Conservation (phyloP, 495 filamentous ascomycete genomes). For the Podospora didyma region DNA sequence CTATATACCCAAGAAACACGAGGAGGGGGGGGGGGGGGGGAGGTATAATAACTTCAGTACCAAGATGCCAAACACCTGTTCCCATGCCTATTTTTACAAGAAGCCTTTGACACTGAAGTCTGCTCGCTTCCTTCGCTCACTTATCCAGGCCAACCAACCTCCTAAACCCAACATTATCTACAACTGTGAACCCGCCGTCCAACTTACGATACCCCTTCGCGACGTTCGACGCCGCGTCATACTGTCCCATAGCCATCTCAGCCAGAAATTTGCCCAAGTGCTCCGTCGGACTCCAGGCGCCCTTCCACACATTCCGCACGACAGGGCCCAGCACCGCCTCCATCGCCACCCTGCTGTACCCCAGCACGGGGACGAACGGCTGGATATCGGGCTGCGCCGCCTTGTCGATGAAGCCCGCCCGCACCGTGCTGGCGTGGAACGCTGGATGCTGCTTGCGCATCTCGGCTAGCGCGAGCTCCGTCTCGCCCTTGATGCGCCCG, state of each 20-base stretch:
- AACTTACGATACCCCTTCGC: constrained; percentile 41
- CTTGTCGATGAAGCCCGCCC: constrained; percentile 52
- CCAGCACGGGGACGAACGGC: constrained; percentile 35
- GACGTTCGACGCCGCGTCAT: constrained; percentile 36
- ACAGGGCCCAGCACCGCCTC: constrained; percentile 9
- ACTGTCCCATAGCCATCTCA: constrained; percentile 56
- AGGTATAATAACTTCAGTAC: background rate
- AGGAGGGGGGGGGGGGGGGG: no score
- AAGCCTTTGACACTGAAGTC: no score
- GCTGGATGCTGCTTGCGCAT: constrained; percentile 34
- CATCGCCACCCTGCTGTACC: constrained; percentile 8
- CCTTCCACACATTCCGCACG: constrained; percentile 14
- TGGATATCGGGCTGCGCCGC: constrained; percentile 45
- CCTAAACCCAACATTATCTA: constrained; percentile 47
- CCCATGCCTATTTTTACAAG: no score
- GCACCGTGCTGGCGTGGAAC: constrained; percentile 47
- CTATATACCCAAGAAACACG: no score
- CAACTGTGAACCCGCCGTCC: constrained; percentile 38
- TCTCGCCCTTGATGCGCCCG: constrained; percentile 58
- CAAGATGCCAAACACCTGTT: no score
- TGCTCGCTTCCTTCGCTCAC: no score
- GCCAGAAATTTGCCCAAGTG: constrained; percentile 39
- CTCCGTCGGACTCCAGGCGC: constrained; percentile 37
- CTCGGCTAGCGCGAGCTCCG: constrained; percentile 50
- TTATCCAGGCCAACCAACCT: constrained; percentile 36